Evolutionary conservation across 352 stramenopile genomes (phyloP).

Genomic region (Globisporangium cylindrosporum): DNA sequence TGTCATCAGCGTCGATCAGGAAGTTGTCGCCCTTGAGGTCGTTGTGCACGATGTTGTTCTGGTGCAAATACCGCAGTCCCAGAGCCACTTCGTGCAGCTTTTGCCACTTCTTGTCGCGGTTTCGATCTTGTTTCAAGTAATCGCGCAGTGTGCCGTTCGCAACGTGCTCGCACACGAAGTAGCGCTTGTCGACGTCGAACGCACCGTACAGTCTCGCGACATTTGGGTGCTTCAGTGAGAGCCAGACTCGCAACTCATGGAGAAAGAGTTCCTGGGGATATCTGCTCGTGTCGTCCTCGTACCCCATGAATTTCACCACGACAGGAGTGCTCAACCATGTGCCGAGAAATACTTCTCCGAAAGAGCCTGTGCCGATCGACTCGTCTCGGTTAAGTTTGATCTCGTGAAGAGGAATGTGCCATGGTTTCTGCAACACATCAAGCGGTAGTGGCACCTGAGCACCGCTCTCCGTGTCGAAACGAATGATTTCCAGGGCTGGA

Average conservation of each 20-base stretch:
- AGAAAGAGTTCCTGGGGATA: constrained; percentile 3
- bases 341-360: constrained; percentile 2
- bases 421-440: not conserved
- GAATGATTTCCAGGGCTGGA: not conserved
- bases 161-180: constrained; percentile 10
- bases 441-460: not conserved
- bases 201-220: constrained; percentile 10
- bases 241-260: constrained; percentile 13
- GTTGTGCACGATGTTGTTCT: constrained; percentile 10
- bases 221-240: constrained; percentile 4
- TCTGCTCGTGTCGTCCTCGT: not conserved
- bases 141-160: not conserved
- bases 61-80: constrained; percentile 12
- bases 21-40: constrained; percentile 18
- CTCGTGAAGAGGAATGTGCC: constrained; percentile 10
- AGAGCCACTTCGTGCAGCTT: constrained; percentile 14
- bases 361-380: not conserved
- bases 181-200: constrained; percentile 1
- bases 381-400: not conserved
- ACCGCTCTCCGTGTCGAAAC: not conserved
- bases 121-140: not conserved
- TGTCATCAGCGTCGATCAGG: constrained; percentile 2
- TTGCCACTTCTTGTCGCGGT: constrained; percentile 7
- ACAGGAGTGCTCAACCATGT: constrained; percentile 6
- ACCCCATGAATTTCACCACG: constrained; percentile 12